A percentile compares a stretch with the other conserved stretches of the same genome.
Evolutionary conservation across 2,329 filamentous ascomycete genomes (phyloP).

Genomic region (Hansfordia pulvinata): DNA sequence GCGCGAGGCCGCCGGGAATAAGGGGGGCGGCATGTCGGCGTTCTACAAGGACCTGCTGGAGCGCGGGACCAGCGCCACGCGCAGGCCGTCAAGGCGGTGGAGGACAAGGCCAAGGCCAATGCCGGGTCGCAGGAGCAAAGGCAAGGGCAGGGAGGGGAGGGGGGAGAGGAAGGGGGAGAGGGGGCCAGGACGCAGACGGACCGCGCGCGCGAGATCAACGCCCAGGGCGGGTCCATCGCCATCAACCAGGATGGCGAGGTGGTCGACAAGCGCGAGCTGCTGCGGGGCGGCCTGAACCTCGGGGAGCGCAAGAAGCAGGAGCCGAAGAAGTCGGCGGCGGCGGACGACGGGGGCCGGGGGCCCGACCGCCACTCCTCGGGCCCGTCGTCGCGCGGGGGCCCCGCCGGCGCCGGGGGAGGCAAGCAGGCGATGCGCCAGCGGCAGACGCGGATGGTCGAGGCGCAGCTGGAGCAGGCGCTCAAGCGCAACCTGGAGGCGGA

Average conservation of each 20-base stretch:
- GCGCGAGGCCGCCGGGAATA: conserved; percentile 48
- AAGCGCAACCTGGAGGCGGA: conserved; percentile 62
- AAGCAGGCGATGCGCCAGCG: conserved; percentile 60
- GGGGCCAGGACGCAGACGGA: conserved; percentile 46
- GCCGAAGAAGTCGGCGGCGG: conserved; percentile 16
- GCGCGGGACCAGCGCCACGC: conserved; percentile 55
- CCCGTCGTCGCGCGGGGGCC: conserved; percentile 12
- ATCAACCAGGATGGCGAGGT: conserved; percentile 76
- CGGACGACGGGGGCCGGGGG: conserved; percentile 12
- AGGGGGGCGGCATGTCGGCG: conserved; percentile 58
- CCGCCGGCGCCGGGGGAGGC: conserved; percentile 29
- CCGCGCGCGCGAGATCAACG: conserved; percentile 52
- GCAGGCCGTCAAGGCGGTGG: conserved; percentile 54
- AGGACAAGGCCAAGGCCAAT: conserved; percentile 33
- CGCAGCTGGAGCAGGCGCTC: conserved; percentile 58
- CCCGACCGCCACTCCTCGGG: conserved; percentile 15
- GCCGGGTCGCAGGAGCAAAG: no score
- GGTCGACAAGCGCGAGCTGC: conserved; percentile 70
- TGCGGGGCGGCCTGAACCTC: conserved; percentile 64
- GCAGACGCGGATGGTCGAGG: conserved; percentile 66
- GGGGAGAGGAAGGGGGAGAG: conserved; percentile 21
- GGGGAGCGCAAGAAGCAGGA: conserved; percentile 45
- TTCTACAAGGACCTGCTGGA: conserved; percentile 68
- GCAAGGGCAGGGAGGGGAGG: conserved; percentile 16
- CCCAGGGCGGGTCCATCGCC: conserved; percentile 45